Percentiles rank a stretch among this genome's conserved stretches.
phyloP scores from a whole-genome alignment of 768 basidiomycete species.

The Suillus occidentalis region DNA sequence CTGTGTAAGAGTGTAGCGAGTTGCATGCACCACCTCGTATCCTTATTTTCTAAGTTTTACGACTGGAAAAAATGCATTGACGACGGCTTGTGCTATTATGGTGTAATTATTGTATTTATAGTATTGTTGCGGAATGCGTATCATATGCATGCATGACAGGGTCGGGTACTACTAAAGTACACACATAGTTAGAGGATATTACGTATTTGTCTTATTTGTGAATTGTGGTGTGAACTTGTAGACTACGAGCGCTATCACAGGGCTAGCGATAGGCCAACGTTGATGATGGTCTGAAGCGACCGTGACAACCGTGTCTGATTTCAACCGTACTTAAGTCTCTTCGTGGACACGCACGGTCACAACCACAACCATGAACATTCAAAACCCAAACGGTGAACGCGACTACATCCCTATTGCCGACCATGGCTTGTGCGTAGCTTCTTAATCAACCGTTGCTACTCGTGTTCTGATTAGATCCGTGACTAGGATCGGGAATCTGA shows the following conservation, averaged over 20 bases:
- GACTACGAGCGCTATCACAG: not conserved
- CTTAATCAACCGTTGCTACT: not conserved
- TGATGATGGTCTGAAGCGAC: not conserved
- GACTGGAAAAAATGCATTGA: conserved; percentile 6
- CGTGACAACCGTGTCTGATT: not conserved
- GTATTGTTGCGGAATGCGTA: not conserved
- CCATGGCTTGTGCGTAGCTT: conserved; percentile 65
- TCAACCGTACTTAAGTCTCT: not conserved
- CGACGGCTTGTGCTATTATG: conserved; percentile 1
- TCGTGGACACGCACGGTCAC: not conserved
- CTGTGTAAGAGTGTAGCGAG: conserved; percentile 44
- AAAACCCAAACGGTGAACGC: conserved; percentile 51
- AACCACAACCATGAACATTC: conserved; percentile 50
- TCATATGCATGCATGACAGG: conserved; percentile 2
- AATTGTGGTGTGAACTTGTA: not conserved
- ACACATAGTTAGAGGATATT: not conserved
- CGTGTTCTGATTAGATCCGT: conserved; percentile 16
- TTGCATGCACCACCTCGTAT: conserved; percentile 21
- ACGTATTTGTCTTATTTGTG: conserved; percentile 8
- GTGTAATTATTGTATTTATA: conserved; percentile 1
- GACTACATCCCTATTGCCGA: conserved; percentile 78
- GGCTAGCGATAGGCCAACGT: not conserved
- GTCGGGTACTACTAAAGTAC: not conserved
- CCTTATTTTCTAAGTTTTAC: conserved; percentile 20
- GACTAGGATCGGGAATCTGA: conserved; percentile 80